Percentiles rank a stretch among this genome's conserved stretches.
Evolutionary conservation across 768 basidiomycete species (phyloP).

Genomic region (Collybiopsis luxurians): DNA sequence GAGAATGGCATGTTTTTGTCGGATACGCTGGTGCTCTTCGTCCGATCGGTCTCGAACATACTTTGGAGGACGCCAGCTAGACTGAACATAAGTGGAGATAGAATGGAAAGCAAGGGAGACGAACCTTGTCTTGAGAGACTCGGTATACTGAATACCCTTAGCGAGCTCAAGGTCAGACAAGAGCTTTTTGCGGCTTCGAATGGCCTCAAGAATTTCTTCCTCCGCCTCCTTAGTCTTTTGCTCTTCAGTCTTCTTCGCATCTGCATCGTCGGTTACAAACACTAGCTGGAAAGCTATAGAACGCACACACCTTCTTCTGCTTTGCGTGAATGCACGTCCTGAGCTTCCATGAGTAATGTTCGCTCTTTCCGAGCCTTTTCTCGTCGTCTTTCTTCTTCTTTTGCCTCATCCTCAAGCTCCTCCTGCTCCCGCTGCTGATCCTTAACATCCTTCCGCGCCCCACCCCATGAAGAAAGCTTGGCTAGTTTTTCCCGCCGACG

Average conservation of each 20-base stretch:
- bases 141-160: conserved; percentile 87
- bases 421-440: conserved; percentile 39
- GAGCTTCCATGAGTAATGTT: conserved; percentile 88
- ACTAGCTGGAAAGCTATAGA: not conserved
- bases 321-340: conserved; percentile 87
- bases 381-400: conserved; percentile 71
- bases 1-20: conserved; percentile 92
- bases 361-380: conserved; percentile 82
- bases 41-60: conserved; percentile 72
- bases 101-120: not conserved
- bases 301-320: conserved; percentile 67
- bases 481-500: conserved; percentile 79
- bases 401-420: conserved; percentile 70
- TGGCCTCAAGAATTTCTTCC: conserved; percentile 87
- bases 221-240: conserved; percentile 88
- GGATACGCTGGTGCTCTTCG: conserved; percentile 68
- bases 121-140: conserved; percentile 80
- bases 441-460: conserved; percentile 34
- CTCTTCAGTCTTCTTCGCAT: conserved; percentile 84
- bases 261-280: conserved; percentile 28
- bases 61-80: conserved; percentile 84
- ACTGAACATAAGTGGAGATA: not conserved
- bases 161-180: conserved; percentile 93
- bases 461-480: conserved; percentile 64
- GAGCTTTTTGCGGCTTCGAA: conserved; percentile 86